Evolutionary conservation across 2,329 filamentous ascomycete genomes (phyloP), one percentile per base, ranked within the genome.

Genomic region (Coniochaeta sp.): DNA sequence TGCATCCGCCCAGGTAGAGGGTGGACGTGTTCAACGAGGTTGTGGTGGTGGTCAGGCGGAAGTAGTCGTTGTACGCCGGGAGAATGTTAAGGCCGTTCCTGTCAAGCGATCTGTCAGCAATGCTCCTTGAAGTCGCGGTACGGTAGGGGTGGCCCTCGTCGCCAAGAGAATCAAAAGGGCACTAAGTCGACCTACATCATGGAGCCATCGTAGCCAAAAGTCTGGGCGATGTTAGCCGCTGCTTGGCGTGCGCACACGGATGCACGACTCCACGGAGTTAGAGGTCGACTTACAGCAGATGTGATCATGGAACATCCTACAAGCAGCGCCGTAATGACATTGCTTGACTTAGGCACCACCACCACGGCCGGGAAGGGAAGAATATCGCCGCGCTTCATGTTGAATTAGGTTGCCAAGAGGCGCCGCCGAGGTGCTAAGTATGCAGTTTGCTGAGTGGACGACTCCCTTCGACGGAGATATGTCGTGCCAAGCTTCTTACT

Each of bases 11-110:
- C 3, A 51, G 27, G 30, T 45, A 51, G 3, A 51, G 8, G 4
- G 35, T 35, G n/a, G 50, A 40, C 1, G 50, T 51, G 28, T 27
- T 51, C 12, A 51, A 20, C 8, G 32, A 38, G 2, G 40, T 35
- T 14, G 50, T 51, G n/a, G 50, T 31, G 22, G 26, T 40, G 50
- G 47, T 33, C 8, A 51, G 50, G 4, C 38, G 14, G 50, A 51
- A 51, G 40, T 51, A 51, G 30, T 47, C 40, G 18, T 31, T 35
- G 50, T 51, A 51, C 12, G 13, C 16, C 20, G 50, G 38, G 7
- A 48, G 14, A 20, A 51, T 51, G 31, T 52, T 52, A 13, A 52
- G 31, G 30, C 50, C 50, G 26, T 52, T 52, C 27, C 45, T 47
- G 14, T 14, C 24, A 8, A 28, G 5, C n/a, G n/a, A 31, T n/a